A percentile compares a stretch with the other conserved stretches of the same genome.
phyloP scores from a whole-genome alignment of 2,329 filamentous ascomycete genomes.

The Colletotrichum brevisporum region DNA sequence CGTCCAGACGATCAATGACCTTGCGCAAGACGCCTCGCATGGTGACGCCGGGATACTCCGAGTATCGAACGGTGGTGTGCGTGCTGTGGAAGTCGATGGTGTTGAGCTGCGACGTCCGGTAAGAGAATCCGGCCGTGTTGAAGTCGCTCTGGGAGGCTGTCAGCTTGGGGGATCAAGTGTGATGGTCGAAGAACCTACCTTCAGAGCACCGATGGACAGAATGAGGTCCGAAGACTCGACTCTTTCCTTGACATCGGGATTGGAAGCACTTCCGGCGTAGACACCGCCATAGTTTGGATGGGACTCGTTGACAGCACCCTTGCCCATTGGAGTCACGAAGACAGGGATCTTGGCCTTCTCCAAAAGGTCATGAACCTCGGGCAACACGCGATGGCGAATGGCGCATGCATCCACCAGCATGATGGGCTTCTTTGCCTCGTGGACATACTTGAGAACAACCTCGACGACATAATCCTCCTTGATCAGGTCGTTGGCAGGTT shows the following conservation, averaged over 20 bases:
- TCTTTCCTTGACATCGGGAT: conserved; percentile 72
- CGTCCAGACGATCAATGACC: conserved; percentile 72
- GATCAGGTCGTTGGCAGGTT: conserved; percentile 76
- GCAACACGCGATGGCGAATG: conserved; percentile 79
- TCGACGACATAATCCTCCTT: conserved; percentile 88
- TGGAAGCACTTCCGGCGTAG: conserved; percentile 84
- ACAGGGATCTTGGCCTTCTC: conserved; percentile 82
- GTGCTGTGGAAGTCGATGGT: conserved; percentile 87
- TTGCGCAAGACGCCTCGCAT: conserved; percentile 85
- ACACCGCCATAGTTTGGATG: conserved; percentile 85
- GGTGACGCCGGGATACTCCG: conserved; percentile 81
- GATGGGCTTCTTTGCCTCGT: conserved; percentile 80
- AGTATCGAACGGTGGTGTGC: conserved; percentile 80
- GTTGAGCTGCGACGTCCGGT: conserved; percentile 81
- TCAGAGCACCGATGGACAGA: conserved; percentile 77
- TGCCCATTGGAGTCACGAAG: conserved; percentile 93
- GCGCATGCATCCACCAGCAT: conserved; percentile 89
- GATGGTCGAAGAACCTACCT: conserved; percentile 47
- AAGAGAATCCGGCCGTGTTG: conserved; percentile 87
- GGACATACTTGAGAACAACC: conserved; percentile 80
- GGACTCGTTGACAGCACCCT: conserved; percentile 84
- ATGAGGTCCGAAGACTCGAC: conserved; percentile 81
- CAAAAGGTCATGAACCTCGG: conserved; percentile 81
- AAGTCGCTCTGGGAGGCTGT: conserved; percentile 73
- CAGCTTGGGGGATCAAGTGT: background rate